Evolutionary conservation across 148 eudicot genomes (phyloP), one percentile per base, ranked within the genome.

Genomic region (Chenopodium quinoa): DNA sequence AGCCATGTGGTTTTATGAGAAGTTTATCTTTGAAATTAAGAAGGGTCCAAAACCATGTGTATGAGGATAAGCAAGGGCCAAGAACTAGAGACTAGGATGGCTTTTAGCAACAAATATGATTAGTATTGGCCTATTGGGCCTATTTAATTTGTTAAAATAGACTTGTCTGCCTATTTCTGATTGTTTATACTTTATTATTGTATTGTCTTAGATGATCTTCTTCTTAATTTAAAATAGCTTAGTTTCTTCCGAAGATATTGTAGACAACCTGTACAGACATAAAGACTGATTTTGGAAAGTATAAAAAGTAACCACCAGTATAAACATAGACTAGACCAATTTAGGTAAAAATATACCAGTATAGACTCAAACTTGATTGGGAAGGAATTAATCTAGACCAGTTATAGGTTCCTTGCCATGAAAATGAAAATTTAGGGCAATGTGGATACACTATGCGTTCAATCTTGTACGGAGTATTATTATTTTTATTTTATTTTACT

Each of bases 231-330:
- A 56, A 56, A 22, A 47, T 62, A 34, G 50, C n/a, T 9, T 62
- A 76, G 69, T 76, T 76, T 22, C 66, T 62, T 62, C 23, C n/a
- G 11, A 62, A 62, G n/a, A 62, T 62, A 62, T 62, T 20, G 23
- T 5, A 22, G 22, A 56, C 62, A 56, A 4, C 17, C 62, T 12
- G 62, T 56, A 56, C 17, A 56, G 62, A 22, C 62, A 56, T 56
- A 56, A 56, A 56, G 62, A 56, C 22, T 19, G 17, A 56, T 56
- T 12, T 17, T 13, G 62, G 3, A 19, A 56, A 56, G 62, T 14
- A 56, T 3, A 19, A 50, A 19, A 56, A 56, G 62, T 14, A 56
- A 54, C 60, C 16, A 16, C 19, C 60, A 3, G 19, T 54, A 16
- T 54, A 56, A 22, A 50, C 54, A 50, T 56, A 14, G 17, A 56